These are phyloP conservation scores for Styphnolobium japonicum DNA, from an alignment of 306 rosid genomes.

Conservation along the genomic window DNA sequence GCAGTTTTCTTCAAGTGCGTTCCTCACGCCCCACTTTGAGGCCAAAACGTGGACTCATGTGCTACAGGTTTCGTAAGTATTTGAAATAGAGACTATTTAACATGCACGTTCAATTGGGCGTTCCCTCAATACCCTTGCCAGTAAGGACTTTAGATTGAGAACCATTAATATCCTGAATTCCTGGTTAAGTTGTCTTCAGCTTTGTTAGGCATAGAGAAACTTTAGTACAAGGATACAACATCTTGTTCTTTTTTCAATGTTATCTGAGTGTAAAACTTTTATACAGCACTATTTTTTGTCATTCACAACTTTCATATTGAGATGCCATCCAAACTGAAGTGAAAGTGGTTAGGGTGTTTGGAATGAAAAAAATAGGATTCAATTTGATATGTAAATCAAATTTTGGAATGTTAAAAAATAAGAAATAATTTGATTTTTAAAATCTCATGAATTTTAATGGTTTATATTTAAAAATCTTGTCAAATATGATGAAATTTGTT, in stretches of 20 bases:
- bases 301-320: neutral
- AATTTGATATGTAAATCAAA: too few relatives aligned
- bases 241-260: neutral
- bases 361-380: too few relatives aligned
- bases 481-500: too few relatives aligned
- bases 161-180: constrained; percentile 9
- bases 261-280: too few relatives aligned
- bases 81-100: neutral
- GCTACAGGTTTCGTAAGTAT: neutral
- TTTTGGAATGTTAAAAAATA: too few relatives aligned
- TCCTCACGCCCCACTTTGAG: constrained; percentile 47
- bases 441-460: too few relatives aligned
- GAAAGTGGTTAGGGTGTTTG: too few relatives aligned
- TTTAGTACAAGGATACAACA: neutral
- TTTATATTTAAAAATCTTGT: too few relatives aligned
- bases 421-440: too few relatives aligned
- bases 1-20: constrained; percentile 45
- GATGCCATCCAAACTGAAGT: too few relatives aligned
- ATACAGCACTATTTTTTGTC: too few relatives aligned
- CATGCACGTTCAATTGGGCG: neutral
- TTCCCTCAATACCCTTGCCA: neutral
- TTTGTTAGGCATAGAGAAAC: neutral
- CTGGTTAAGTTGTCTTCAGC: constrained; percentile 10
- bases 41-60: constrained; percentile 26
- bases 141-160: neutral